phyloP scores from a whole-genome alignment of 495 filamentous ascomycete species.

The Aspergillus haitiensis region DNA sequence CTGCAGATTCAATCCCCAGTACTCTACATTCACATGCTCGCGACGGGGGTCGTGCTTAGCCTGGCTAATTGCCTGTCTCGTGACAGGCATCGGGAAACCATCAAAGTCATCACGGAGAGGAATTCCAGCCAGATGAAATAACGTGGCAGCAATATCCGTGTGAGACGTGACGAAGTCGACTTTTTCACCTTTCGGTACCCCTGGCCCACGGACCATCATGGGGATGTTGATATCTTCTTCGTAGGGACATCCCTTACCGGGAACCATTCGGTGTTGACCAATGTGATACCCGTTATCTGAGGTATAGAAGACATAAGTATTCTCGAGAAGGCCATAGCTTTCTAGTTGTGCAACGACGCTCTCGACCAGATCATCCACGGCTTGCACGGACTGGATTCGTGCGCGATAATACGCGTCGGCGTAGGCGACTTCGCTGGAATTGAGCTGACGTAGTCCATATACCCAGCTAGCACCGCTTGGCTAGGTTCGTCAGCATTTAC shows the following conservation, averaged over 20 bases:
- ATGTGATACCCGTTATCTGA: conserved; percentile 76
- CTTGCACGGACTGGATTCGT: conserved; percentile 61
- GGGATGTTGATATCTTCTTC: conserved; percentile 75
- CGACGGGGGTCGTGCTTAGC: conserved; percentile 20
- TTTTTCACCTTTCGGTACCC: conserved; percentile 43
- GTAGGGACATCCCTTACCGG: conserved; percentile 69
- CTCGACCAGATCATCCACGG: conserved; percentile 69
- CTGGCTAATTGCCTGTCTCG: background rate
- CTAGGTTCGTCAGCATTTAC: conserved; percentile 58
- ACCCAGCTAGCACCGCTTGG: conserved; percentile 66
- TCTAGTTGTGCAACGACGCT: conserved; percentile 53
- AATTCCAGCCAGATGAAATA: conserved; percentile 53
- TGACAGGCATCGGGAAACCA: conserved; percentile 49
- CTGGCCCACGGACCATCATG: conserved; percentile 59
- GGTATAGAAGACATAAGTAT: conserved; percentile 70
- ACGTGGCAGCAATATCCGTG: conserved; percentile 67
- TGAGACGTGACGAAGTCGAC: conserved; percentile 63
- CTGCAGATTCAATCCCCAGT: conserved; percentile 49
- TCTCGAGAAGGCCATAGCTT: conserved; percentile 54
- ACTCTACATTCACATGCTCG: conserved; percentile 58
- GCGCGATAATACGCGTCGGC: conserved; percentile 67
- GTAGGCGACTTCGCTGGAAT: conserved; percentile 55
- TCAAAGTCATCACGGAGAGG: conserved; percentile 55
- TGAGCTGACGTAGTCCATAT: conserved; percentile 50
- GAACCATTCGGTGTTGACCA: conserved; percentile 68